Evolutionary conservation across 2,329 filamentous ascomycete genomes (phyloP), one percentile per base, ranked within the genome.

Genomic region (Epichloe elymi): DNA sequence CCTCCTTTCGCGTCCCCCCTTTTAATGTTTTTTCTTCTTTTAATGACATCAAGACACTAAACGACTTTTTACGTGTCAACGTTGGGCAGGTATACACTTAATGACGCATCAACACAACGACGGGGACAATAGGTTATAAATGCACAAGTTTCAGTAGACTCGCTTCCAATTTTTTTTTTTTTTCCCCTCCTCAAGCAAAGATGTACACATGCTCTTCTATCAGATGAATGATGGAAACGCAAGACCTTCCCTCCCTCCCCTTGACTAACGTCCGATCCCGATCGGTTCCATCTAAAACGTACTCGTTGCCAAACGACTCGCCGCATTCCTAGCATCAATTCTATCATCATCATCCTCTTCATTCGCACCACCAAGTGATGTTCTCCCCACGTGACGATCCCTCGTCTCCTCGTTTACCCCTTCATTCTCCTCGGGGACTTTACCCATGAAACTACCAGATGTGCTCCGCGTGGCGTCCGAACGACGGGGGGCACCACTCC

Each of bases 271-370:
- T 30, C 26, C 8, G 8, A 10, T 10, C 26, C 26, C 26, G 26
- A 11, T 30, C 30, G 30, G 30, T 30, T 30, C 19, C 6, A 49
- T 19, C 60, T 56, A 97, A 67, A 96, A 96, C 17, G 91, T 96
- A 73, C 90, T 96, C 58, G 89, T 87, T 46, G 91, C 93, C 71
- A 98, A 73, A 63, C 93, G 80, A 69, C 88, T 95, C 37, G 93
- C 93, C 49, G 93, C 93, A 70, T 97, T 98, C 67, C 87, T 82
- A 41, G 93, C 93, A 75, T 98, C 93, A 53, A 98, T 82, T 50
- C 90, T 79, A 67, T 98, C 93, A 61, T 95, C 89, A 61, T 96
- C 86, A 57, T 89, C 91, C 62, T 94, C 88, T 62, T 91, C 58
- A 10, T 45, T 72, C 58, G 87, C 65, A 55, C 48, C 50, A 1